Evolutionary conservation across 2,329 filamentous ascomycete species (phyloP).

Genomic region (Trichoderma hamatum): DNA sequence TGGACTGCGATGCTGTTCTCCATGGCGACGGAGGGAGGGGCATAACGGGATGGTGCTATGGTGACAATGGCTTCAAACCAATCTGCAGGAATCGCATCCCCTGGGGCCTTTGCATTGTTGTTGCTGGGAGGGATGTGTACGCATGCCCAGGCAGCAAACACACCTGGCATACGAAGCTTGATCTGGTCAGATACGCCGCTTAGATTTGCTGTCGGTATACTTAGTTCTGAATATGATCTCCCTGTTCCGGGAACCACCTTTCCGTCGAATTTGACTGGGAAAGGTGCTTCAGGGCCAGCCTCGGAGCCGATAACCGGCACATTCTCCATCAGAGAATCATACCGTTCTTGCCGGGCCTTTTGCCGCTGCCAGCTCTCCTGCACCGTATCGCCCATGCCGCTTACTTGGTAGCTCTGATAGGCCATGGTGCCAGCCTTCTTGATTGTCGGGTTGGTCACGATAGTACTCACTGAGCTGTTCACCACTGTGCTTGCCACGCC

Average conservation of each 20-base stretch:
- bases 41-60: conserved; percentile 54
- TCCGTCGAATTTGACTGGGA: conserved; percentile 56
- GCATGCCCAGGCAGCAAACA: conserved; percentile 67
- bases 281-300: conserved; percentile 55
- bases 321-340: conserved; percentile 42
- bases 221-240: conserved; percentile 43
- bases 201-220: conserved; percentile 59
- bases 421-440: conserved; percentile 48
- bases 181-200: conserved; percentile 55
- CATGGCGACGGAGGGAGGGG: conserved; percentile 49
- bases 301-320: conserved; percentile 47
- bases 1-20: conserved; percentile 57
- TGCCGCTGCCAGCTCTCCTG: conserved; percentile 42
- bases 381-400: conserved; percentile 35
- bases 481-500: conserved; percentile 45
- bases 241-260: conserved; percentile 52
- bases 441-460: conserved; percentile 37
- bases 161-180: conserved; percentile 57
- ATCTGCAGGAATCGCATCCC: conserved; percentile 40
- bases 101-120: conserved; percentile 28
- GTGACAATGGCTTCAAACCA: conserved; percentile 66
- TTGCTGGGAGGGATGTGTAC: conserved; percentile 36
- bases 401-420: conserved; percentile 41
- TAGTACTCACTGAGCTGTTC: conserved; percentile 45
- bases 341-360: conserved; percentile 37